A percentile compares a stretch with the other conserved stretches of the same genome.
phyloP scores from a whole-genome alignment of 2,329 filamentous ascomycete species.

The Magnaporthiopsis rhizophila region DNA sequence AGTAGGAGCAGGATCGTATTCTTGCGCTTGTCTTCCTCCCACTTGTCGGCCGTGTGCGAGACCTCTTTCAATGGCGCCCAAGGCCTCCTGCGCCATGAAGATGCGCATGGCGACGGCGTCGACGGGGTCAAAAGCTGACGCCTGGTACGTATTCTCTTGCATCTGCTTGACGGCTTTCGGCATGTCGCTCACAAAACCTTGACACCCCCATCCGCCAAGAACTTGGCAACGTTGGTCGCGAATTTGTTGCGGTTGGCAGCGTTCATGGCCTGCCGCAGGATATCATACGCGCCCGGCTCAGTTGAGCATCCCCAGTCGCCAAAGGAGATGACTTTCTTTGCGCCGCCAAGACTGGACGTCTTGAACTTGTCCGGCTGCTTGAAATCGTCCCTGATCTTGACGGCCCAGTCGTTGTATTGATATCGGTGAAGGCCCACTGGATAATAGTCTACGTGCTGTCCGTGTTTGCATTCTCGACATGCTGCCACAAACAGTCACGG shows the following conservation, averaged over 20 bases:
- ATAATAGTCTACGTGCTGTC: slow-evolving; percentile 14
- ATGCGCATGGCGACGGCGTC: slow-evolving; percentile 14
- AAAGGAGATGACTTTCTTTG: slow-evolving; percentile 28
- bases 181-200: slow-evolving; percentile 6
- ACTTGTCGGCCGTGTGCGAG: slow-evolving; percentile 17
- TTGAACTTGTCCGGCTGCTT: slow-evolving; percentile 19
- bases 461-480: slow-evolving; percentile 21
- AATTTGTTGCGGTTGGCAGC: slow-evolving; percentile 9
- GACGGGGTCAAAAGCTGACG: slow-evolving; percentile 11
- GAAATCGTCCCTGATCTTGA: slow-evolving; percentile 14
- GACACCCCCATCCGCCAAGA: slow-evolving; percentile 6
- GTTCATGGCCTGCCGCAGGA: slow-evolving; percentile 22
- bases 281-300: slow-evolving; percentile 23
- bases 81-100: slow-evolving; percentile 7
- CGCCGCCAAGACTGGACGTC: slow-evolving; percentile 22
- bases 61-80: slow-evolving; percentile 10
- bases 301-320: slow-evolving; percentile 38
- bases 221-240: slow-evolving; percentile 10
- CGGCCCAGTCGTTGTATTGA: slow-evolving; percentile 16
- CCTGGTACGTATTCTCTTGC: not conserved
- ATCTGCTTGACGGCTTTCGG: not conserved
- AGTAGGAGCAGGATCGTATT: slow-evolving; percentile 21
- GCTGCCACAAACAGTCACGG: slow-evolving; percentile 23
- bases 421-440: slow-evolving; percentile 23
- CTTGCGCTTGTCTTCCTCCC: slow-evolving; percentile 18